phyloP scores from a whole-genome alignment of 106 monocot genomes.

The Dendrobium officinale region DNA sequence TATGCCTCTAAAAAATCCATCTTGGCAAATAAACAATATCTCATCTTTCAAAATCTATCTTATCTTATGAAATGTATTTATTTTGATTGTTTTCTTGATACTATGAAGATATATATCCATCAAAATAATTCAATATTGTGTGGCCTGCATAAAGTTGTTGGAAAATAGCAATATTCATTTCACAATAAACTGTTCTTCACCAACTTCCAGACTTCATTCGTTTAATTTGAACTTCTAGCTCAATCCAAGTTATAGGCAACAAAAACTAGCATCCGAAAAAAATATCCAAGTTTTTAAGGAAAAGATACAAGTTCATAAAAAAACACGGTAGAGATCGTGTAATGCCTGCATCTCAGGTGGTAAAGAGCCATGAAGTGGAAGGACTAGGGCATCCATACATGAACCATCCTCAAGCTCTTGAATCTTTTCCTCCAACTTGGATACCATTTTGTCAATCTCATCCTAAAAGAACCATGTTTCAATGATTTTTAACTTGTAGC shows the following conservation, averaged over 20 bases:
- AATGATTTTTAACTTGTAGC: background rate
- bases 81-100: no score
- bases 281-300: background rate
- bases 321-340: background rate
- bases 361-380: conserved; percentile 94
- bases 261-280: background rate
- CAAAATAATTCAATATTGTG: no score
- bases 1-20: no score
- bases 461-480: conserved; percentile 39
- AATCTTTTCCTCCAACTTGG: conserved; percentile 80
- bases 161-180: no score
- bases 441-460: conserved; percentile 95
- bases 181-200: background rate
- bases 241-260: background rate
- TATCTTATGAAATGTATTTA: no score
- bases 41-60: no score
- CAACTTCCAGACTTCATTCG: background rate
- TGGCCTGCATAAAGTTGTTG: no score
- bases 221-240: background rate
- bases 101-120: no score
- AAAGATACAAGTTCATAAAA: background rate
- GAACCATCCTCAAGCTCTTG: conserved; percentile 92
- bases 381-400: conserved; percentile 88
- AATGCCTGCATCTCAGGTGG: conserved; percentile 90
- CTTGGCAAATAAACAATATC: no score